Evolutionary conservation across 2,329 filamentous ascomycete genomes (phyloP).

Genomic region (Arthroderma sp.): DNA sequence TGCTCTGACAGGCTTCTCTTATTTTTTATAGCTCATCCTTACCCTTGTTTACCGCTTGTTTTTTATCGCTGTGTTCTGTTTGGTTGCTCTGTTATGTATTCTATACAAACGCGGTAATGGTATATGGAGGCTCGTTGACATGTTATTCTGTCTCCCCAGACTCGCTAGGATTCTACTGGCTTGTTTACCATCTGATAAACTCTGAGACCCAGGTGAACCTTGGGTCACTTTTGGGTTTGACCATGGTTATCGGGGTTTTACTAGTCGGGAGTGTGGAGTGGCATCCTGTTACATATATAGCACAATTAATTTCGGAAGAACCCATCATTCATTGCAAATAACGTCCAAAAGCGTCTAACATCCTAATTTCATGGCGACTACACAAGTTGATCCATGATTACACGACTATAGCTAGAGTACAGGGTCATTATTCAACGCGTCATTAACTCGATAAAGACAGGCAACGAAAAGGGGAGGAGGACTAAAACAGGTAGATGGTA

Average conservation of each 20-base stretch:
- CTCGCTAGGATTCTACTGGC: background rate
- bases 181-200: background rate
- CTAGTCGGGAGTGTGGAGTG: background rate
- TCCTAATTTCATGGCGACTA: background rate
- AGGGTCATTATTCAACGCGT: background rate
- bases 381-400: background rate
- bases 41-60: background rate
- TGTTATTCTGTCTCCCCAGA: background rate
- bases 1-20: background rate
- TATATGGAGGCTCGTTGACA: background rate
- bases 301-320: background rate
- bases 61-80: background rate
- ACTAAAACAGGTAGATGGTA: background rate
- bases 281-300: background rate
- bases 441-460: background rate
- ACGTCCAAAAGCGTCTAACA: background rate
- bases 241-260: background rate
- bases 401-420: background rate
- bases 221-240: background rate
- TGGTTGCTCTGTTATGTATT: background rate
- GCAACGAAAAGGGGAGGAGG: background rate
- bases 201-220: background rate
- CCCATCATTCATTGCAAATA: constrained; percentile 1
- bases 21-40: background rate
- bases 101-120: background rate